Base-by-base conservation (phyloP, 1,284 basidiomycete genomes). In the Papiliotrema nemorosa region DNA sequence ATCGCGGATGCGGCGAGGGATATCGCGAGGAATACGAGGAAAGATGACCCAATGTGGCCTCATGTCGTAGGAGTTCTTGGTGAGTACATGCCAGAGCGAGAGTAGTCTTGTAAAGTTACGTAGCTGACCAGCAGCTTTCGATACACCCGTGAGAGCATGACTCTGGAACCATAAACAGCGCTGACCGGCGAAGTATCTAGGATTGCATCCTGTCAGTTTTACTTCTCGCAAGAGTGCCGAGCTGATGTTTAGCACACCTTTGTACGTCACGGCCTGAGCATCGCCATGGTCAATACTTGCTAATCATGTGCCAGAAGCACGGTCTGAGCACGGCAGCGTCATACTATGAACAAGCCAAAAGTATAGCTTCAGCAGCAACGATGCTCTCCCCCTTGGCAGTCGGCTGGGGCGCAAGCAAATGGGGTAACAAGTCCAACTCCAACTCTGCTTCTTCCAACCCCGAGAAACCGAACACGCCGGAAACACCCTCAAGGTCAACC, bases 1-100 rank as follows among this genome's bases (percentile, higher is more conserved):
- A 86, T 87, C 24, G 88, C 90, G 2, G 92, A 97, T 63, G 82
- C 88, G 1, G 76, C 91, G 21, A 75, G 87, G 24, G 85, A 84
- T 58, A 87, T 94, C 54, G 78, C 83, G 20, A 77, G 37, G 16
- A 66, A 61, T 45, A 69, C 67, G 0, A 55, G 65, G 24, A 41
- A 47, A 24, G 67, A 57, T 1, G 66, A 66, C 35, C 59, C 61
- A n/a, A 62, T 69, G 55, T 75, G 73, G 73, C 73, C 73, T 1
- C 63, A 63, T 18, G 59, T 75, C 9, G 64, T 75, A 1, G 69
- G 65, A 0, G 57, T 72, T 5, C 48, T 73, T 12, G 69, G 66
- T 70, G 48, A 48, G 63, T 58, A 18, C 0, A 5, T 21, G 10
- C 6, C 33, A 21, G 14, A 12, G 14, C 18, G 3, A 22, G 20